These are phyloP conservation scores for Talaromyces sp. DNA, from an alignment of 2,329 filamentous ascomycete genomes.

Conservation along the genomic window DNA sequence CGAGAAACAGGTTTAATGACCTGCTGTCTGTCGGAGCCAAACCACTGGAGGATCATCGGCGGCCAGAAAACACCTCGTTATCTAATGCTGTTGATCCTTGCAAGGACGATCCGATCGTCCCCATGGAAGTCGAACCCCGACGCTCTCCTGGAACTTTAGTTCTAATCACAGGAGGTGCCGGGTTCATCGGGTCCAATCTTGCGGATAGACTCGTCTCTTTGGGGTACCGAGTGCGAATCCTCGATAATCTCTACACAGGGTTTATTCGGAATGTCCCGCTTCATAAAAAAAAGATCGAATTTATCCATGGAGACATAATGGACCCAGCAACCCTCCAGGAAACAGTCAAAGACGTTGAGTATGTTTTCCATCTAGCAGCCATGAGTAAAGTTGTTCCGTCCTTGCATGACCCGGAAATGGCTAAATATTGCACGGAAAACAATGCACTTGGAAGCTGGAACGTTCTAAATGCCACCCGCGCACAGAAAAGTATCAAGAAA, in stretches of 20 bases:
- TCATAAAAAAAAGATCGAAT: not conserved
- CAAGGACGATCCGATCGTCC: not conserved
- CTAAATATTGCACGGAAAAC: not conserved
- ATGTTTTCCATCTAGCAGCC: not conserved
- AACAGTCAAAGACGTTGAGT: not conserved
- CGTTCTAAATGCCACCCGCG: not conserved
- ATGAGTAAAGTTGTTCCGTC: not conserved
- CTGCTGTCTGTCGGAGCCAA: not conserved
- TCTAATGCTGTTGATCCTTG: not conserved
- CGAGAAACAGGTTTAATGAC: not conserved
- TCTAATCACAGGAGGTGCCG: not conserved
- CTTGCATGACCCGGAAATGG: not conserved
- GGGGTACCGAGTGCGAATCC: not conserved
- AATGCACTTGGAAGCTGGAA: not conserved
- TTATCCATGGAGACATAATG: not conserved
- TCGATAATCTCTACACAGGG: not conserved
- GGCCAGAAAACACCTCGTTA: not conserved
- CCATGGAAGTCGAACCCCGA: not conserved
- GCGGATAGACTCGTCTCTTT: not conserved
- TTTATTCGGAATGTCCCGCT: not conserved
- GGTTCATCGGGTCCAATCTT: not conserved
- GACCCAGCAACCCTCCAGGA: not conserved
- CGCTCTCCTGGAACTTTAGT: not conserved
- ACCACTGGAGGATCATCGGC: not conserved
- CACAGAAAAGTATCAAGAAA: not conserved